Percentiles rank a stretch among this genome's conserved stretches.
phyloP scores from a whole-genome alignment of 2,329 filamentous ascomycete species.

The Coniella vitis region DNA sequence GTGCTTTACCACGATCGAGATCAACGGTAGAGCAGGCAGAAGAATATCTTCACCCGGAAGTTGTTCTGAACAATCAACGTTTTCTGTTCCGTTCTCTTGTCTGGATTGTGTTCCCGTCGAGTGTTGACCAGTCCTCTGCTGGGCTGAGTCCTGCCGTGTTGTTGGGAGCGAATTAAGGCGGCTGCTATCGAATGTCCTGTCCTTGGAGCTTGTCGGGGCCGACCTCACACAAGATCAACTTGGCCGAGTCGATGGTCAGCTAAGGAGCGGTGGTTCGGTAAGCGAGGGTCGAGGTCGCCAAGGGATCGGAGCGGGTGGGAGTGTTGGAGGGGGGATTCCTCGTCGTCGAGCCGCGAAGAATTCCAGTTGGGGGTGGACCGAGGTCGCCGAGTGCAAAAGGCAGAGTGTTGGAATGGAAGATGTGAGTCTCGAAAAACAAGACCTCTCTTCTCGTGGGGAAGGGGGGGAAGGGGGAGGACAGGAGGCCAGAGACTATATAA shows the following conservation, averaged over 20 bases:
- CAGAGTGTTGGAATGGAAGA: constrained; percentile 10
- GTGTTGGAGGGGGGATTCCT: constrained; percentile 36
- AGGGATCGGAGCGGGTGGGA: constrained; percentile 24
- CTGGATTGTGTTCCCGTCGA: no score
- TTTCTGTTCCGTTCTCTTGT: constrained; percentile 10
- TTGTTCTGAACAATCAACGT: no score
- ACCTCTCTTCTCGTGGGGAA: no score
- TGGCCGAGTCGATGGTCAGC: constrained; percentile 9
- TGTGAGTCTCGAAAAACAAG: not conserved
- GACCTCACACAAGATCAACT: constrained; percentile 3
- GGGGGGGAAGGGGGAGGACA: no score
- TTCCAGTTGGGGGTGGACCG: constrained; percentile 23
- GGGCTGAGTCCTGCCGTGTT: no score
- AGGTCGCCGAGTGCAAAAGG: constrained; percentile 11
- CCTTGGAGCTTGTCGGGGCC: not conserved
- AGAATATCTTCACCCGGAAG: no score
- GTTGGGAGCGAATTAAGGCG: no score
- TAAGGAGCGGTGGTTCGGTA: constrained; percentile 9
- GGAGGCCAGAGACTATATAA: constrained; percentile 7
- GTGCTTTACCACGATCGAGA: constrained; percentile 17
- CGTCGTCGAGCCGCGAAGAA: constrained; percentile 37
- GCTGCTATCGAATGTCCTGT: no score
- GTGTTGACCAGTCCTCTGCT: no score
- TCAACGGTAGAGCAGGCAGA: constrained; percentile 18
- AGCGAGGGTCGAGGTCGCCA: constrained; percentile 18